phyloP scores from a whole-genome alignment of 441 rosid species.

The Omphalea diandra region DNA sequence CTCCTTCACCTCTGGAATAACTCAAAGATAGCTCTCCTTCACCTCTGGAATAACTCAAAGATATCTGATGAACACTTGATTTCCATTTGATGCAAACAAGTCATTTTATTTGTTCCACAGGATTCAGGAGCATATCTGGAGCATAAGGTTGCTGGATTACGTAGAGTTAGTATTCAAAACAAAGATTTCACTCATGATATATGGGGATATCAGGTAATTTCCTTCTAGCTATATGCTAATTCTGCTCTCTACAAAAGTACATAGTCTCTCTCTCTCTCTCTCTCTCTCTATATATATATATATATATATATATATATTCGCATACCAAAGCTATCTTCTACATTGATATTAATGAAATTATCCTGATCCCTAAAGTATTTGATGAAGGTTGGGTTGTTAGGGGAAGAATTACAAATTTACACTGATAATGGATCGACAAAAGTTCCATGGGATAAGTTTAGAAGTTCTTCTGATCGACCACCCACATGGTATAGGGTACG shows the following conservation, averaged over 20 bases:
- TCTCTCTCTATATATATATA: too few relatives aligned
- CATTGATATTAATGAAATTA: neutral
- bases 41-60: neutral
- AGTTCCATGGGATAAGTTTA: constrained; percentile 48
- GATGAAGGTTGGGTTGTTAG: constrained; percentile 60
- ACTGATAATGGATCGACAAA: constrained; percentile 31
- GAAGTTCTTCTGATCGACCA: constrained; percentile 30
- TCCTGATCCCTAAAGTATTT: constrained; percentile 3
- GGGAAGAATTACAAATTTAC: constrained; percentile 53
- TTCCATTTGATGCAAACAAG: neutral
- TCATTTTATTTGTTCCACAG: constrained; percentile 30
- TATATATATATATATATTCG: neutral
- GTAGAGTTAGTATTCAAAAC: constrained; percentile 39
- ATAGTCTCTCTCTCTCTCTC: neutral
- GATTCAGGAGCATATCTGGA: constrained; percentile 73
- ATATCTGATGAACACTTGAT: constrained; percentile 5
- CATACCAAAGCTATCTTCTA: neutral
- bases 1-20: constrained; percentile 4
- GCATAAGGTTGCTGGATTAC: constrained; percentile 48
- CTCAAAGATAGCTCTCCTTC: constrained; percentile 7
- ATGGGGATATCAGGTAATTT: constrained; percentile 75
- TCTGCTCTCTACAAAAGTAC: neutral
- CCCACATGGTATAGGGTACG: constrained; percentile 79
- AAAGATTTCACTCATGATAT: constrained; percentile 34
- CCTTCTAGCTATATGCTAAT: neutral